Conservation (phyloP, 805 yeast genomes). For the Teunomyces aglyptinius region DNA sequence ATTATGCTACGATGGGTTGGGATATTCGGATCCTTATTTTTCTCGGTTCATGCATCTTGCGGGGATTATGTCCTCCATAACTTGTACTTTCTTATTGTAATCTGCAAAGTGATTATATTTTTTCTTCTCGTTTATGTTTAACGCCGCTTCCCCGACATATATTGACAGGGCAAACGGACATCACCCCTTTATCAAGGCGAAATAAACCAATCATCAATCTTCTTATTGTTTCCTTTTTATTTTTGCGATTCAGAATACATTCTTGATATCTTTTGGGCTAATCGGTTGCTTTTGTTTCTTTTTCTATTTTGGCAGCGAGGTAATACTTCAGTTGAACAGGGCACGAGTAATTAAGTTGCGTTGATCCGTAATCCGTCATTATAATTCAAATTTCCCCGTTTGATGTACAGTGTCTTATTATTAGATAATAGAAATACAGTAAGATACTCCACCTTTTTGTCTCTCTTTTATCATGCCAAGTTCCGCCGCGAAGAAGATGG, state of each 20-base stretch:
- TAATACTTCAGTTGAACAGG: not conserved
- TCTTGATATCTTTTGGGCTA: not conserved
- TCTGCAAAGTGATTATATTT: not conserved
- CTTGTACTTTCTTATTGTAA: not conserved
- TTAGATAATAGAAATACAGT: not conserved
- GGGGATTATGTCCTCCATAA: conserved; percentile 1
- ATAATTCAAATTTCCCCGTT: not conserved
- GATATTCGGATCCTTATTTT: not conserved
- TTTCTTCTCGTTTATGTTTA: not conserved
- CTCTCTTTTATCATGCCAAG: too few species aligned
- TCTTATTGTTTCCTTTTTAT: not conserved
- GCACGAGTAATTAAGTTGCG: not conserved
- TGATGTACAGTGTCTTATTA: not conserved
- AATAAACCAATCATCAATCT: not conserved
- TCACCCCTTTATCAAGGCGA: not conserved
- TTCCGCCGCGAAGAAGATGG: too few species aligned
- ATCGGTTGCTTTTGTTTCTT: not conserved
- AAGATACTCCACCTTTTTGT: too few species aligned
- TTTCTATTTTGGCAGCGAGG: not conserved
- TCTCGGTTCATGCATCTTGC: not conserved
- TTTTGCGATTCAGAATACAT: not conserved
- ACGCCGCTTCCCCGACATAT: not conserved
- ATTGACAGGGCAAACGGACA: not conserved
- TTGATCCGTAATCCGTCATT: not conserved
- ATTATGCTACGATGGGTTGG: not conserved